Evolutionary conservation across 495 filamentous ascomycete genomes (phyloP), one percentile per base, ranked within the genome.

Genomic region (Apiosordaria backusii): DNA sequence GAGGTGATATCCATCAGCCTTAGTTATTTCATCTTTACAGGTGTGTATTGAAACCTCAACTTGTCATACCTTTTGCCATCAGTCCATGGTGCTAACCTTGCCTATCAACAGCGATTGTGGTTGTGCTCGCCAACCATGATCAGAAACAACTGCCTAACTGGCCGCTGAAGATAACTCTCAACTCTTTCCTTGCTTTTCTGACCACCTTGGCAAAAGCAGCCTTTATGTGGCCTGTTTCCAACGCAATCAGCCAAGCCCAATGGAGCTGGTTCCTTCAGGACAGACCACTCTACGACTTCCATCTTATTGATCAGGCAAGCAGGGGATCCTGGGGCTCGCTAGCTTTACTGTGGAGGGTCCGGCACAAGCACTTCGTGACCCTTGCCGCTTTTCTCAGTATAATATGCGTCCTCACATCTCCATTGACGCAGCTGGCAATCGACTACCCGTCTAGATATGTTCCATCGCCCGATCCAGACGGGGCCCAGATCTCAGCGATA

Each of bases 171-270:
- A 57, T 57, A 75, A 79, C 76, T 0, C 75, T 81, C 35, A 81
- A 82, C 71, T 71, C 81, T 0, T 65, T 83, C 24, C 58, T 83
- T 0, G 80, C 80, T 9, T 65, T 83, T 4, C 67, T 82, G 29
- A 74, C 73, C 5, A 80, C 78, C 1, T 65, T 80, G 13, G 75
- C 77, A 62, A 80, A 79, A 60, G 71, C 77, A 45, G 59, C 66
- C 3, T 64, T 82, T 71, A 72, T 75, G 35, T 72, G 75, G 24
- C 70, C 75, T 1, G 67, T 81, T 40, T 68, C 71, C 7, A 72
- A 76, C 40, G 69, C 62, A 6, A 61, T 83, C 19, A 74, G 72
- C n/a, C 79, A 81, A 60, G 68, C 79, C 19, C 81, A 81, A 67
- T 81, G 78, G 79, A 76, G 75, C 18, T 81, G 79, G 79, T 80